Evolutionary conservation across 495 filamentous ascomycete genomes (phyloP), one percentile per base, ranked within the genome.

Genomic region (Penicillium pancosmium): DNA sequence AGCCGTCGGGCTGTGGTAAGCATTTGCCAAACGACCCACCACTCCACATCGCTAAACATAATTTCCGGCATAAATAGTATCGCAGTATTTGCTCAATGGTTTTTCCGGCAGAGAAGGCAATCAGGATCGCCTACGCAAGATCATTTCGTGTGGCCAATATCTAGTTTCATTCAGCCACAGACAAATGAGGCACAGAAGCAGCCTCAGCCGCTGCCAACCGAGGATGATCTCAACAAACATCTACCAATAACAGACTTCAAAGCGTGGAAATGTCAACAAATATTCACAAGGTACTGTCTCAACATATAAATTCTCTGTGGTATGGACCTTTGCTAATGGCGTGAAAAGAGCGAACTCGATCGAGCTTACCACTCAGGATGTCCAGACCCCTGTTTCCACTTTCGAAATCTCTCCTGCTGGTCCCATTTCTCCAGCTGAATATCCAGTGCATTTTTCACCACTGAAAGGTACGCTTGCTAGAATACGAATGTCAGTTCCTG

Each of bases 241-340:
- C 36, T 55, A 46, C 52, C 52, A 31, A 55, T 34, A 43, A 55
- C 8, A 0, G 52, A 55, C 11, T 55, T 46, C 52, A 55, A 46
- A 55, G 47, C 21, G 12, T 55, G 52, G 52, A 55, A 55, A 23
- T 19, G 8, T 18, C 52, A 55, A 10, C 36, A 55, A 55, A 3
- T 46, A 40, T 10, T 13, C 16, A 10, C 34, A 55, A 55, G 52
- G 52, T 15, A 55, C 38, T 46, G 40, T 18, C 18, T 55, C n/a
- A n/a, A n/a, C n/a, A n/a, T n/a, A n/a, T n/a, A n/a, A n/a, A n/a
- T n/a, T n/a, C n/a, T n/a, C n/a, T n/a, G n/a, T n/a, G n/a, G n/a
- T n/a, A n/a, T n/a, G n/a, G 16, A 19, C 8, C 40, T 55, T 25
- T 31, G 21, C 52, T 55, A 55, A 55, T 33, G 18, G 16, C 16